Base-by-base conservation (phyloP, 1,284 basidiomycete species). In the Irpex lacteus region DNA sequence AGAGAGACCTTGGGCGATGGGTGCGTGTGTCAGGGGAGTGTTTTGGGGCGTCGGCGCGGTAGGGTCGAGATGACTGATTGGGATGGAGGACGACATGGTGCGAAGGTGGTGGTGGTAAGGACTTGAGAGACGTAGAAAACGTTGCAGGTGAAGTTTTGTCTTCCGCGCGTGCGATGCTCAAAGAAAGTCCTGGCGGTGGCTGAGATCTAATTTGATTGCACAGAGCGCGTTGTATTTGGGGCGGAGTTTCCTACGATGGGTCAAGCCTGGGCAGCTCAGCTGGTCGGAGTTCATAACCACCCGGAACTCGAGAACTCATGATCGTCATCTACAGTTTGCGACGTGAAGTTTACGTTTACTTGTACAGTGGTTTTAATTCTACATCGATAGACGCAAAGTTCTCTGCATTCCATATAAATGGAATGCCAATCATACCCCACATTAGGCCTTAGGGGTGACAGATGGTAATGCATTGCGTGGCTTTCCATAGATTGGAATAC, bases 11-110 rank as follows among this genome's bases (percentile, higher is more conserved):
- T 78, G 78, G 21, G 87, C 82, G 74, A 92, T 85, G 61, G 89
- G 88, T 19, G 86, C 86, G 63, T 88, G 85, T 67, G 81, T 85
- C 70, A 93, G 80, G 15, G 91, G 91, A 13, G 91, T 93, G 81
- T 94, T 94, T 76, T 91, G 89, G 13, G 91, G 91, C 21, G 91
- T 94, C 19, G 91, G 91, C 4, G 91, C 91, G 13, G 84, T 84
- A 9, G 81, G 76, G 70, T 82, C 81, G 67, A 73, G 70, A 49
- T 78, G 74, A 59, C 75, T 76, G 72, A 85, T 83, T 71, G 79
- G 77, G 60, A 85, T 69, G 64, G 77, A 79, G 67, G 74, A 76
- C n/a, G 82, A 83, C 82, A 85, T 85, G 72, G 61, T 69, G 60
- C 64, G 50, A 11, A 18, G n/a, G 13, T 15, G 15, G 54, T 15